Base-by-base conservation (phyloP, 768 basidiomycete species). In the Tylopilus felleus region DNA sequence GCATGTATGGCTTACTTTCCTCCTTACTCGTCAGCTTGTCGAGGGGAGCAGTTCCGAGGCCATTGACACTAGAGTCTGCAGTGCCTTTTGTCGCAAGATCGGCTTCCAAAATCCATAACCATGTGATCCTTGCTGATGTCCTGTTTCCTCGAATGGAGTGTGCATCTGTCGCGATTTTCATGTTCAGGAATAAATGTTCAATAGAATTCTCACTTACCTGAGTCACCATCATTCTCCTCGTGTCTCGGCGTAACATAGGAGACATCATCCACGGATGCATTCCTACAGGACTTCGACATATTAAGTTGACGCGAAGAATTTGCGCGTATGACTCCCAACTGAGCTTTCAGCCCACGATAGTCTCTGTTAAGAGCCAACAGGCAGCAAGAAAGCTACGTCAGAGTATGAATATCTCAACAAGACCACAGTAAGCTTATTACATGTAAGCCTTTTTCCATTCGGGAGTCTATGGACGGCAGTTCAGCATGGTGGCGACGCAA, bases 311-410 rank as follows among this genome's bases (percentile, higher is more conserved):
- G 69, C 5, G 52, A n/a, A 33, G 14, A 33, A 14, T 14, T 42
- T 51, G 70, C 72, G 23, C 77, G 77, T 51, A 90, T 82, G 3
- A 76, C 76, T 13, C 74, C 72, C 19, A 91, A 85, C 14, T 77
- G 74, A 57, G 82, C 85, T 70, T 90, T 90, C 17, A 92, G 79
- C 13, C 78, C 80, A 6, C 79, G 78, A 63, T 91, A 92, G 65
- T 91, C 82, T 65, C 89, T 91, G 58, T 31, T 22, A 22, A 27
- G 5, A 33, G 31, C 4, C 12, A 13, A 27, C 19, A 31, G 40
- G 44, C n/a, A 49, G 13, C 2, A 35, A 10, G 41, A 45, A 21
- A 8, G 5, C 9, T 17, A 41, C 4, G 54, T 52, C 28, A 60
- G 57, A 2, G 21, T 4, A 23, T 16, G 25, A 8, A 17, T 8